Conservation (phyloP, 768 basidiomycete genomes). For the Macrolepiota fuliginosa region DNA sequence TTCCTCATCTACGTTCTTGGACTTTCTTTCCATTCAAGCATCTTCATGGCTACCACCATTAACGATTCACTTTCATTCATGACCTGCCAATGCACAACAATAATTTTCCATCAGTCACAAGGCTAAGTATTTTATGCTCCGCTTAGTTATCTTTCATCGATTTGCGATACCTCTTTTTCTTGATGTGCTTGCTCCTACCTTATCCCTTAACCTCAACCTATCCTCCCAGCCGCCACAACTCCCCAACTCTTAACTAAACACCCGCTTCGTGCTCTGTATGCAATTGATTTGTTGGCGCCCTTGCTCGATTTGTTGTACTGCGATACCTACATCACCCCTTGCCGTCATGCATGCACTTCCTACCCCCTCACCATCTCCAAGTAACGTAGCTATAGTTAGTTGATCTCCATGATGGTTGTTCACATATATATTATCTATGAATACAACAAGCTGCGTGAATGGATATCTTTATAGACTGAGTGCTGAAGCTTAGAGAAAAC, state of each 20-base stretch:
- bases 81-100: no score
- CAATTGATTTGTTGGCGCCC: background rate
- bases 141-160: background rate
- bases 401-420: no score
- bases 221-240: background rate
- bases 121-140: background rate
- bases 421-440: no score
- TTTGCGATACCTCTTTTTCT: constrained; percentile 11
- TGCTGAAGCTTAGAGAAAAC: no score
- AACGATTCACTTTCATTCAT: background rate
- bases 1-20: background rate
- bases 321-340: background rate
- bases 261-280: background rate
- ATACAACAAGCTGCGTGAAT: no score
- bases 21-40: background rate
- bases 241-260: background rate
- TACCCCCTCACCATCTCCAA: background rate
- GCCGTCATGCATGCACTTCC: no score
- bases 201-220: background rate
- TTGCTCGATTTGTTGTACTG: background rate
- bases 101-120: background rate
- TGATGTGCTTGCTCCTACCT: background rate
- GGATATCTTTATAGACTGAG: no score
- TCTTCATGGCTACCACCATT: background rate
- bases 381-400: no score